Evolutionary conservation across 2,329 filamentous ascomycete genomes (phyloP).

Genomic region (Alternaria viburni): DNA sequence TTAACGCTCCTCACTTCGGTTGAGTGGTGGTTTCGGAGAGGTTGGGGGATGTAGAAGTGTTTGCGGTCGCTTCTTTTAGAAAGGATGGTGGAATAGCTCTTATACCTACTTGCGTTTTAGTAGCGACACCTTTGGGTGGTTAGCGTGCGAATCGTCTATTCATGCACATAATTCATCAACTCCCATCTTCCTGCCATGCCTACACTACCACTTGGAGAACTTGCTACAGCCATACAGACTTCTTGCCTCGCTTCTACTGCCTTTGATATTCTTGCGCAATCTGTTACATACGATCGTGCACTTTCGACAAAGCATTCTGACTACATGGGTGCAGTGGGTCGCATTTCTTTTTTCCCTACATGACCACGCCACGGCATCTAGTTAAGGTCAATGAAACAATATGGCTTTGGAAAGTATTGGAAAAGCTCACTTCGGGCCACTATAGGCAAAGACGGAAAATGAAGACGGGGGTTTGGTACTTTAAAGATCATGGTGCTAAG

Average conservation of each 20-base stretch:
- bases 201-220: not conserved
- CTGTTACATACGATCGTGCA: not conserved
- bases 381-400: not conserved
- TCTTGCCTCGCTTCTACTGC: not conserved
- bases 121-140: not conserved
- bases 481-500: too few relatives aligned
- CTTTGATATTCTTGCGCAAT: not conserved
- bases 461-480: too few relatives aligned
- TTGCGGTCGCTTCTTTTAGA: rapidly evolving
- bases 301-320: not conserved
- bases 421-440: not conserved
- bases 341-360: not conserved
- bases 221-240: not conserved
- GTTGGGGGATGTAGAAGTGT: rapidly evolving
- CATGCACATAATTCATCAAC: not conserved
- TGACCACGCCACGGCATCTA: not conserved
- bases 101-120: not conserved
- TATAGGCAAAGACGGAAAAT: too few relatives aligned
- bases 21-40: not conserved
- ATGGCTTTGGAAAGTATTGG: not conserved
- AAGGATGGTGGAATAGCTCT: not conserved
- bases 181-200: rapidly evolving
- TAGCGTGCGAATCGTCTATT: not conserved
- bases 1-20: conserved; percentile 65
- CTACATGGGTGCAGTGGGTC: not conserved